Base-by-base conservation (phyloP, 2,329 filamentous ascomycete genomes). In the Pseudogymnoascus sp. region DNA sequence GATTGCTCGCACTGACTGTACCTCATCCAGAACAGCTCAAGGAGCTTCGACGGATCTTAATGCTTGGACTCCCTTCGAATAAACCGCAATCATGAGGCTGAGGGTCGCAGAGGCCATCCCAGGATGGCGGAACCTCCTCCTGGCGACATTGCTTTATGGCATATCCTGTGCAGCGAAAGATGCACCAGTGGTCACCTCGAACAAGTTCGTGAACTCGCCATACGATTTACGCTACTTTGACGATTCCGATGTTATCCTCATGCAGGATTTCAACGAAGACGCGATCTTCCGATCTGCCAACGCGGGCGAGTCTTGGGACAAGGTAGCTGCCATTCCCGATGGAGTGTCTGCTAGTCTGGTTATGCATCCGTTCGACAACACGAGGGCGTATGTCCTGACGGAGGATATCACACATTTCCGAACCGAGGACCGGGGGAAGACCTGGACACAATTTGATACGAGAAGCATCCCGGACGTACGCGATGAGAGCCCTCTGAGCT, bases 141-240 rank as follows among this genome's bases (percentile, higher is more conserved):
- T 70, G 44, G 65, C 69, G 40, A 65, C 70, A 33, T 65, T 73
- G 31, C 68, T 74, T 19, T 66, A 59, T 53, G 66, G 65, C 33
- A 62, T 62, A 53, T 65, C 67, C 26, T 68, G 64, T 66, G 71
- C 68, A 46, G 74, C 73, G 65, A 74, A 74, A 64, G 71, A 73
- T 62, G 60, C 13, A n/a, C 93, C 93, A 23, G 80, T 81, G 63
- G 82, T 96, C 70, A 80, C 82, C 66, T 77, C 80, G 64, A 89
- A 79, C 62, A 76, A 82, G 56, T 90, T 97, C 77, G 79, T 88
- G 50, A 80, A 86, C 70, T 76, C 81, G 62, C 90, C 91, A 0
- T 73, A 77, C 62, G 86, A 87, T 73, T 79, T 97, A 68, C 89
- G 89, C 77, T 99, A 96, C 77, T 97, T 99, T 73, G 88, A 95